These are phyloP conservation scores for Crithidia acanthocephali DNA, from an alignment of 208 protist genomes.

Conservation along the genomic window DNA sequence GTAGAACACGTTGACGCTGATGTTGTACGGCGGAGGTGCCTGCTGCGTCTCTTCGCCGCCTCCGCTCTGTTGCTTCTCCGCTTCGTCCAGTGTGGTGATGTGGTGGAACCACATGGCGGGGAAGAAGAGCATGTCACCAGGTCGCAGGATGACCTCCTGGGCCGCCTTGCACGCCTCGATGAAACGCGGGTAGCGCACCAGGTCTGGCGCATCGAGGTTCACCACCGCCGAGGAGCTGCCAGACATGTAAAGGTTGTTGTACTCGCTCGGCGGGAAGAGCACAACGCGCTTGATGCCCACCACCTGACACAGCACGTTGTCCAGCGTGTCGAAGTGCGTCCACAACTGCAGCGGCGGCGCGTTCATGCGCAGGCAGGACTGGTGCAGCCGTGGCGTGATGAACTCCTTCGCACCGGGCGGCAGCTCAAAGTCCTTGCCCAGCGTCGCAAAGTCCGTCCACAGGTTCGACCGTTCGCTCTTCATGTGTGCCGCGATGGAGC, in stretches of 20 bases:
- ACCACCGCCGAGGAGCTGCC: slow-evolving; percentile 89
- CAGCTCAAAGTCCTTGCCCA: slow-evolving; percentile 80
- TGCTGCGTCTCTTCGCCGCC: too few species aligned
- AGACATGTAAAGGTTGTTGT: slow-evolving; percentile 90
- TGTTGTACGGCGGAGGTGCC: slow-evolving; percentile 38
- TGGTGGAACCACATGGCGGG: slow-evolving; percentile 94
- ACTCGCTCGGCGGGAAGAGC: slow-evolving; percentile 87
- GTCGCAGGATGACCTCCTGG: slow-evolving; percentile 74
- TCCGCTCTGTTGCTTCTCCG: background rate
- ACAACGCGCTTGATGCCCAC: slow-evolving; percentile 89
- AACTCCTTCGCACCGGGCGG: slow-evolving; percentile 46
- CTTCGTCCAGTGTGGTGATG: slow-evolving; percentile 67
- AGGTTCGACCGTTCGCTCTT: slow-evolving; percentile 85
- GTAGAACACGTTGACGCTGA: slow-evolving; percentile 93
- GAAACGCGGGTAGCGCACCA: slow-evolving; percentile 83
- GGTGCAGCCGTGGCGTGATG: slow-evolving; percentile 76
- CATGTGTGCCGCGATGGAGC: slow-evolving; percentile 85
- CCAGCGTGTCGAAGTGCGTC: slow-evolving; percentile 95
- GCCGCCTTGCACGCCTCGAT: slow-evolving; percentile 75
- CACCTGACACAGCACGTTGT: slow-evolving; percentile 95
- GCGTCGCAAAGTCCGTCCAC: slow-evolving; percentile 76
- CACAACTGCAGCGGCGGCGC: slow-evolving; percentile 89
- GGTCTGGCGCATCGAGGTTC: slow-evolving; percentile 78
- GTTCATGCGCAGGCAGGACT: slow-evolving; percentile 90
- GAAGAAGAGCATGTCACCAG: slow-evolving; percentile 95